These are phyloP conservation scores for Emericellopsis atlantica DNA, from an alignment of 2,329 filamentous ascomycete species.

Conservation along the genomic window DNA sequence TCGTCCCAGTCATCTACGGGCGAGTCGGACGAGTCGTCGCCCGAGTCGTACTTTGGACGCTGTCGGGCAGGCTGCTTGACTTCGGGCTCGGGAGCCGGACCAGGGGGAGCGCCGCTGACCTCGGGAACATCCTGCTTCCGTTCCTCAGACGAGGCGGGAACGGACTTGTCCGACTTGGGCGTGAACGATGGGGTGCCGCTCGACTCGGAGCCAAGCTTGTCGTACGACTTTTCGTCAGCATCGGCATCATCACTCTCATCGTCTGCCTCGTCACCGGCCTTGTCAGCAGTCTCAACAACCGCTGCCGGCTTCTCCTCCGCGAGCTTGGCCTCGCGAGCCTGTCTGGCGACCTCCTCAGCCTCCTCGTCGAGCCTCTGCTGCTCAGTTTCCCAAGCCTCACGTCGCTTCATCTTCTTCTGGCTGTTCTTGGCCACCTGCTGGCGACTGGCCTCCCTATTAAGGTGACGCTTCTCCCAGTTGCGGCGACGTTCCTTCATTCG, in stretches of 20 bases:
- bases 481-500: slow-evolving; percentile 30
- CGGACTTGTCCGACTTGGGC: slow-evolving; percentile 16
- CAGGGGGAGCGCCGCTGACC: slow-evolving; percentile 11
- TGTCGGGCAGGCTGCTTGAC: slow-evolving; percentile 7
- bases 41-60: slow-evolving; percentile 25
- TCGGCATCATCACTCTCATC: slow-evolving; percentile 4
- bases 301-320: slow-evolving; percentile 5
- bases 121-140: slow-evolving; percentile 21
- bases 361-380: slow-evolving; percentile 13
- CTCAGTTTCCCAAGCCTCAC: slow-evolving; percentile 13
- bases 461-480: slow-evolving; percentile 36
- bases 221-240: slow-evolving; percentile 4
- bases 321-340: slow-evolving; percentile 11
- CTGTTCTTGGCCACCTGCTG: slow-evolving; percentile 25
- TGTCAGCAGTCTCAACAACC: neutral
- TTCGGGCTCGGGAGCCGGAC: slow-evolving; percentile 1
- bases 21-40: slow-evolving; percentile 44
- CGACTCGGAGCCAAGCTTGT: slow-evolving; percentile 14
- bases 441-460: slow-evolving; percentile 25
- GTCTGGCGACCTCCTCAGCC: slow-evolving; percentile 12
- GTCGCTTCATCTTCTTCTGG: slow-evolving; percentile 19
- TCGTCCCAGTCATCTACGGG: slow-evolving; percentile 47
- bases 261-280: slow-evolving; percentile 3
- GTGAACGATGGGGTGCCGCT: slow-evolving; percentile 17
- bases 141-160: slow-evolving; percentile 6